Conservation (phyloP, 768 basidiomycete genomes). For the Tylopilus rubrobrunneus region DNA sequence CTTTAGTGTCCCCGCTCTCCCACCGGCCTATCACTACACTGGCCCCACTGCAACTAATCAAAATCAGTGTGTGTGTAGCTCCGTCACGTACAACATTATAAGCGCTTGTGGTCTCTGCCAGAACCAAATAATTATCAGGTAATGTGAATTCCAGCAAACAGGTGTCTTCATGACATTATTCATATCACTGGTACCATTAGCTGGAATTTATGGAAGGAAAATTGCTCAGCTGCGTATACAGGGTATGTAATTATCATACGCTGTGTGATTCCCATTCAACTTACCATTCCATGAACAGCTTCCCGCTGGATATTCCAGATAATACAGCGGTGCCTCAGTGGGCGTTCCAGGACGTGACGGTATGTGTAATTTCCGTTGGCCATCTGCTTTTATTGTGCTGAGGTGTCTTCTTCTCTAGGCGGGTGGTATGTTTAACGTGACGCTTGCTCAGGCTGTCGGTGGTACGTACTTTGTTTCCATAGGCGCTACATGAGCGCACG, state of each 20-base stretch:
- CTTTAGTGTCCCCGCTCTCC: constrained; percentile 37
- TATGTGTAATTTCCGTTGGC: constrained; percentile 20
- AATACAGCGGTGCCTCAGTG: constrained; percentile 54
- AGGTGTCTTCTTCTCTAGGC: constrained; percentile 19
- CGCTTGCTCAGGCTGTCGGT: constrained; percentile 33
- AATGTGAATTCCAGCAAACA: constrained; percentile 2
- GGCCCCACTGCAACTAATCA: constrained; percentile 30
- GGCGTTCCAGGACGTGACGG: constrained; percentile 57
- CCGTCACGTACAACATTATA: constrained; percentile 51
- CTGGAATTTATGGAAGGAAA: constrained; percentile 48
- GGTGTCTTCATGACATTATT: not conserved
- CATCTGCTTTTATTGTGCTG: not conserved
- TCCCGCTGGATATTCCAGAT: constrained; percentile 42
- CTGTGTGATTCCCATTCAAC: not conserved
- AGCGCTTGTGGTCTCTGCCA: constrained; percentile 60
- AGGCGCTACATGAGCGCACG: not conserved
- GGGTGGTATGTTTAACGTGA: constrained; percentile 37
- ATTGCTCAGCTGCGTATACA: constrained; percentile 39
- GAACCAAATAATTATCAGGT: constrained; percentile 37
- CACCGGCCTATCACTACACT: constrained; percentile 23
- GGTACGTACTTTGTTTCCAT: constrained; percentile 12
- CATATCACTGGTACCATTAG: constrained; percentile 23
- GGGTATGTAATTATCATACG: constrained; percentile 12
- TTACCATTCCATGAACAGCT: constrained; percentile 31
- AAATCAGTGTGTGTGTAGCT: constrained; percentile 49